Base-by-base conservation (phyloP, 805 yeast species). In the Ogataea chonburiensis region DNA sequence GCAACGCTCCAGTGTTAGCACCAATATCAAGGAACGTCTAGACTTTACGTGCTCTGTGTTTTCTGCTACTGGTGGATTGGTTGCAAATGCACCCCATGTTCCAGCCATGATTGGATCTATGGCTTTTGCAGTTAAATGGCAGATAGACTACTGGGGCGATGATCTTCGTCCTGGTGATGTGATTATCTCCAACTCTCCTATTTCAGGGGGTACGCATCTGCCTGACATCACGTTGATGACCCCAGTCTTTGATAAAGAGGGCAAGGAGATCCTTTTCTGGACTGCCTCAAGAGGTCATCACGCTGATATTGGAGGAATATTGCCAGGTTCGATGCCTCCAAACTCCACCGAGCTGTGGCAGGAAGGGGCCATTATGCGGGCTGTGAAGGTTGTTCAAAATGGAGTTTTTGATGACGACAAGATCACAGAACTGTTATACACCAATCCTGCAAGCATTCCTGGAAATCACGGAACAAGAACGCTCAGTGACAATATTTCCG, bases 211-310 rank as follows among this genome's bases (percentile, higher is more conserved):
- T 22, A 68, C 73, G 2, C 75, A 69, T 48, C 52, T 70, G 21
- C 75, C 74, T 12, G 75, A 70, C 49, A 69, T 76, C 39, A 76
- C 81, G 1, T 70, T 76, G 22, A 71, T 76, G 19, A 70, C 81
- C 0, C 82, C 82, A 1, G 79, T 75, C 3, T 66, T 72, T 43
- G 55, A 64, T 35, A 64, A 70, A 15, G 65, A 63, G 17, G 56
- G 65, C 21, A 67, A 63, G 16, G 55, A 65, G 23, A 67, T 73
- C n/a, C 60, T 68, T 16, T 75, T 75, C 46, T 74, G 73, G 63
- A 70, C 72, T 10, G 81, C 81, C 3, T 67, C 79, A 2, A 60
- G 81, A 43, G 81, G 79, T 4, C 81, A 76, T 55, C 82, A 76
- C 55, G 75, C 81, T 15, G 81, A 76, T 43, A 75, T 76, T 46